These are phyloP conservation scores for Coemansia sp. DNA, from an alignment of 192 early-diverging fungal genomes.

Conservation along the genomic window DNA sequence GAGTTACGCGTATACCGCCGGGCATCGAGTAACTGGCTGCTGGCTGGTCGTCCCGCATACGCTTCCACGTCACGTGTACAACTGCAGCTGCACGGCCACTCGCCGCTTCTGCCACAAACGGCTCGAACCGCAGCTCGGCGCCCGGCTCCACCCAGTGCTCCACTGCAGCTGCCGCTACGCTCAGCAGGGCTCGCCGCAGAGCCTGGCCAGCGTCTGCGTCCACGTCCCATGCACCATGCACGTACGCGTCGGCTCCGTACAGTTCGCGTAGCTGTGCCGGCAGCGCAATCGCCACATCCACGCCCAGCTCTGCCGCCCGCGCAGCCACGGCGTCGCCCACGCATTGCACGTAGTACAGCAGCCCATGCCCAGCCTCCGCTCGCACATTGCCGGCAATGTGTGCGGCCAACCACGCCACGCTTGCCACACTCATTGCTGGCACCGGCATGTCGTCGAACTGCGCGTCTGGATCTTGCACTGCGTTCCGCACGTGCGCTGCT, in stretches of 20 bases:
- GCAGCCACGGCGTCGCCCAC: slow-evolving; percentile 40
- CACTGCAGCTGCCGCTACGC: slow-evolving; percentile 23
- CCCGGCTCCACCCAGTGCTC: slow-evolving; percentile 28
- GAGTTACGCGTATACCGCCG: background rate
- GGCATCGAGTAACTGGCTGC: slow-evolving; percentile 12
- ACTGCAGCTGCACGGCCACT: background rate
- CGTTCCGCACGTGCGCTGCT: slow-evolving; percentile 29
- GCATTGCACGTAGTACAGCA: slow-evolving; percentile 29
- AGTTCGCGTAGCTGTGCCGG: slow-evolving; percentile 9
- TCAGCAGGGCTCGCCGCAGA: slow-evolving; percentile 26
- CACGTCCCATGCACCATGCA: slow-evolving; percentile 21
- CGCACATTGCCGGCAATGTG: slow-evolving; percentile 9
- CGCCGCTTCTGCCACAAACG: background rate
- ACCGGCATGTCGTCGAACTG: slow-evolving; percentile 24
- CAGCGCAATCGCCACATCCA: slow-evolving; percentile 23
- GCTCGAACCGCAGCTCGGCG: slow-evolving; percentile 24
- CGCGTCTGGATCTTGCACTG: slow-evolving; percentile 1
- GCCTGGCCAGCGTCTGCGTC: slow-evolving; percentile 10
- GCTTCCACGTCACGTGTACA: slow-evolving; percentile 14
- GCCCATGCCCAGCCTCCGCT: background rate
- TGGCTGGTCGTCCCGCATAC: slow-evolving; percentile 11
- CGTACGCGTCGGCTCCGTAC: slow-evolving; percentile 8
- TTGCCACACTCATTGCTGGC: slow-evolving; percentile 24
- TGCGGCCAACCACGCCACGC: slow-evolving; percentile 23
- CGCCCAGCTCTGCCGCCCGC: slow-evolving; percentile 29